Conservation (phyloP, 306 rosid species). For the Castanea sativa region DNA sequence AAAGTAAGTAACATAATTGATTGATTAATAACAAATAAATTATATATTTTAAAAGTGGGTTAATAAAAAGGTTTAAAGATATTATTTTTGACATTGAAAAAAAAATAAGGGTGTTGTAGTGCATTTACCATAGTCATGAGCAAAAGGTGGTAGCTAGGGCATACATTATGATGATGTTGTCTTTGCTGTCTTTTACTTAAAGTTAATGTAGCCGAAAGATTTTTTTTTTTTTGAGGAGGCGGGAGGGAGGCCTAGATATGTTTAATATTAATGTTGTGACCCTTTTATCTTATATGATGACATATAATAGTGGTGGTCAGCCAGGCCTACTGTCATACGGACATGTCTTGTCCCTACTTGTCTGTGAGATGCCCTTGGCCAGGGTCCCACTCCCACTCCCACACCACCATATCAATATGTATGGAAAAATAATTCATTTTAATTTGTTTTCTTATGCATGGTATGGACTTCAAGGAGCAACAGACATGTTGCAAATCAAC, state of each 20-base stretch:
- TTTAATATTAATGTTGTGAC: not conserved
- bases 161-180: conserved; percentile 38
- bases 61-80: too few relatives aligned
- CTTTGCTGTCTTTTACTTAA: conserved; percentile 12
- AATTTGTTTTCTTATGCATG: conserved; percentile 9
- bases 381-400: conserved; percentile 37
- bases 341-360: conserved; percentile 53
- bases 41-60: not conserved
- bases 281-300: conserved; percentile 12
- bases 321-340: conserved; percentile 25
- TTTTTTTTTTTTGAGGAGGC: not conserved
- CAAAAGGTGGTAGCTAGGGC: conserved; percentile 17
- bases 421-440: conserved; percentile 27
- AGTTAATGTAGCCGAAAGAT: conserved; percentile 28
- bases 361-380: conserved; percentile 44
- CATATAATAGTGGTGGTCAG: conserved; percentile 34
- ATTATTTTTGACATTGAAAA: not conserved
- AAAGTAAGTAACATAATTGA: not conserved
- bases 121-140: not conserved
- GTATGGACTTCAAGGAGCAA: not conserved
- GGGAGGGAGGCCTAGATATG: not conserved
- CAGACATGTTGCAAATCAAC: not conserved
- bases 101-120: not conserved
- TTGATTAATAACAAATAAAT: not conserved
- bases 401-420: conserved; percentile 9